Evolutionary conservation across 2,329 filamentous ascomycete genomes (phyloP).

Genomic region (Erysiphe pulchra): DNA sequence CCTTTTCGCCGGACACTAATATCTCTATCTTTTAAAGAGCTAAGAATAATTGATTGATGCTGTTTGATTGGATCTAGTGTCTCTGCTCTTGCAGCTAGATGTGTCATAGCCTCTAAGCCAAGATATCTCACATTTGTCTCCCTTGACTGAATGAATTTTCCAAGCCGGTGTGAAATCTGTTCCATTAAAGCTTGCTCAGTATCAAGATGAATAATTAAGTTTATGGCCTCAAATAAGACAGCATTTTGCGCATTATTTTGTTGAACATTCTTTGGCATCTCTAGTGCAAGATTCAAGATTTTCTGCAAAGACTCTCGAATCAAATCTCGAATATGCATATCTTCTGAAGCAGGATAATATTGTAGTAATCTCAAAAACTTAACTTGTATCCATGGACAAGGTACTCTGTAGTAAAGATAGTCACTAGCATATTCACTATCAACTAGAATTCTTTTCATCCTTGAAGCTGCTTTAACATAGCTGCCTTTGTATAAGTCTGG

Average conservation of each 20-base stretch:
- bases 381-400: conserved; percentile 93
- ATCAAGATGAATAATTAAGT: conserved; percentile 90
- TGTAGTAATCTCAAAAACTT: conserved; percentile 80
- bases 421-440: conserved; percentile 75
- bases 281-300: conserved; percentile 75
- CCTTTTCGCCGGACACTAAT: conserved; percentile 94
- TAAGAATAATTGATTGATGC: conserved; percentile 87
- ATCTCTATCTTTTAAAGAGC: conserved; percentile 79
- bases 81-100: conserved; percentile 79
- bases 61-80: conserved; percentile 94
- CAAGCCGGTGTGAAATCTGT: conserved; percentile 72
- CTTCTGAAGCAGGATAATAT: conserved; percentile 90
- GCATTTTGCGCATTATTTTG: conserved; percentile 98
- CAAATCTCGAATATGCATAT: conserved; percentile 72
- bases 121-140: conserved; percentile 96
- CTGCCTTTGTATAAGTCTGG: conserved; percentile 84
- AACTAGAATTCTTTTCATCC: conserved; percentile 70
- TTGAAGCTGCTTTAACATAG: conserved; percentile 77
- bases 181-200: conserved; percentile 89
- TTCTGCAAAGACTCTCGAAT: conserved; percentile 78
- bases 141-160: conserved; percentile 86
- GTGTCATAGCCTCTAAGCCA: conserved; percentile 91
- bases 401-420: conserved; percentile 98
- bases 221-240: conserved; percentile 93
- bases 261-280: conserved; percentile 92